Evolutionary conservation across 108 stramenopile genomes (phyloP).

Genomic region (Cylindrotheca closterium): DNA sequence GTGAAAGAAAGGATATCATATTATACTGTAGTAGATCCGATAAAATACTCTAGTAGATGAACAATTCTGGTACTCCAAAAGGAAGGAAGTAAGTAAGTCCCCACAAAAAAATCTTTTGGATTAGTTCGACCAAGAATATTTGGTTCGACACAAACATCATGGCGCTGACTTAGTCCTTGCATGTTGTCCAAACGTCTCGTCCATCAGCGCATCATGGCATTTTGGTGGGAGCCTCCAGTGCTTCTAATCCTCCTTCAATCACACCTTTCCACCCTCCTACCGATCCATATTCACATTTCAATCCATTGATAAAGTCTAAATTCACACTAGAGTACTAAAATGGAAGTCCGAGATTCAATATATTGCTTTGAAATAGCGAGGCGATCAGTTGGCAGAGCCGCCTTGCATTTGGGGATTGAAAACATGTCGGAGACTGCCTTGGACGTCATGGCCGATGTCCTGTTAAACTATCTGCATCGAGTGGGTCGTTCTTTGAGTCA

Average conservation of each 20-base stretch:
- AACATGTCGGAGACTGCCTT: conserved; percentile 66
- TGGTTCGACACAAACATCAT: too few relatives aligned
- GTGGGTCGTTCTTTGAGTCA: conserved; percentile 59
- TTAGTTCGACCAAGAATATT: background rate
- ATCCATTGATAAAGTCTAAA: background rate
- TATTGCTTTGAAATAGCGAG: conserved; percentile 65
- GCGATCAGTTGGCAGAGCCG: conserved; percentile 76
- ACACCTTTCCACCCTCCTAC: too few relatives aligned
- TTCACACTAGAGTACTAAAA: background rate
- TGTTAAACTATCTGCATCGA: conserved; percentile 60
- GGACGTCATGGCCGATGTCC: conserved; percentile 62
- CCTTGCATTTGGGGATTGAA: conserved; percentile 78
- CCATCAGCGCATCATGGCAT: too few relatives aligned
- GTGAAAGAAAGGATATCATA: too few relatives aligned
- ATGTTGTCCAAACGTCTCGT: too few relatives aligned
- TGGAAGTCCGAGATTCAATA: conserved; percentile 40
- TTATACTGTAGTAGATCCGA: too few relatives aligned
- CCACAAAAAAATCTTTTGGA: background rate
- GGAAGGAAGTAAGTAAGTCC: too few relatives aligned
- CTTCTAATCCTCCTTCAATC: too few relatives aligned
- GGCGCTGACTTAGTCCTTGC: too few relatives aligned
- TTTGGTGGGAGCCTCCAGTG: too few relatives aligned
- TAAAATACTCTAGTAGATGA: too few relatives aligned
- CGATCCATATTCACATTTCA: background rate
- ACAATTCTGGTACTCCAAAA: too few relatives aligned